Evolutionary conservation across 2,329 filamentous ascomycete species (phyloP), one percentile per base, ranked within the genome.

Genomic region (Mycosphaerelloides madeirae): DNA sequence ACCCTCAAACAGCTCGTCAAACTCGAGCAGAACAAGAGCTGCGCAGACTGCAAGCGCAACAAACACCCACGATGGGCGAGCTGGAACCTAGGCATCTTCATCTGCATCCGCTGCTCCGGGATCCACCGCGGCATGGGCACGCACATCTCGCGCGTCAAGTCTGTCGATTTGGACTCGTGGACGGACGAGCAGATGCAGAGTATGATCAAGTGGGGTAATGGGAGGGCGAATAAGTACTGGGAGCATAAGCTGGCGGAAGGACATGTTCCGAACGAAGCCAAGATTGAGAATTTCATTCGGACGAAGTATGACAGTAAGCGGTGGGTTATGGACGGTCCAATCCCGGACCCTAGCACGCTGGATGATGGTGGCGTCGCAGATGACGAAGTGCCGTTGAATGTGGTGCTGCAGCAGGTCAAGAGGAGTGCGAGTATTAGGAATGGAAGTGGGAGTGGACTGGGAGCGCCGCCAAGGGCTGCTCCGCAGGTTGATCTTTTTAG

Each of bases 1-100:
- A 94, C 89, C 34, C 87, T 98, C 69, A 97, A 97, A 76, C 89
- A 80, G 65, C 79, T 98, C 58, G 76, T 97, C 66, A 98, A 97
- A 73, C 74, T 98, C 57, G 91, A 97, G 64, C 74, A 82, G 52
- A 98, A 98, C 75, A 98, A 98, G 75, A 81, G 86, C 65, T 98
- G 93, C 76, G 88, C 91, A 49, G 93, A 98, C 69, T 98, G 93
- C 80, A 98, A 98, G 77, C 83, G 85, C 67, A 98, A 97, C 76
- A 98, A 97, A 70, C 93, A 96, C 73, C 93, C 93, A 49, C 81
- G 93, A 85, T 98, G 93, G 93, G 93, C 93, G 25, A 96, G 89
- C 65, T 98, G 93, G 93, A 98, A 98, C 67, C 72, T 98, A 43
- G 93, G 93, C 59, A 83, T 98, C 63, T 98, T 98, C 66, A 76